phyloP scores from a whole-genome alignment of 441 rosid species.

The Corymbia calophylla region DNA sequence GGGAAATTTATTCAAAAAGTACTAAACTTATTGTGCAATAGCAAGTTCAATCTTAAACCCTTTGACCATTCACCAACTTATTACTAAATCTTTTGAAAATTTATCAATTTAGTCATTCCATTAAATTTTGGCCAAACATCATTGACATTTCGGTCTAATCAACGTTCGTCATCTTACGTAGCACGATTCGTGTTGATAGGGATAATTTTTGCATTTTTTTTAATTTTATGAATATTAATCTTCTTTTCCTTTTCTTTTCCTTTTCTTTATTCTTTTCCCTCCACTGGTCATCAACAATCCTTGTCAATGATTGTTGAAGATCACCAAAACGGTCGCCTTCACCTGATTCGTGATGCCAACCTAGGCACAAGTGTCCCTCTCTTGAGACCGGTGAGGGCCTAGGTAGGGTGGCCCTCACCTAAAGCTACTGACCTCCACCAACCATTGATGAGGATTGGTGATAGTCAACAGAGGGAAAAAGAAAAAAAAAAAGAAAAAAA shows the following conservation, averaged over 20 bases:
- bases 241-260: fast-evolving
- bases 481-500: too few relatives aligned
- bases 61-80: background rate
- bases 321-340: background rate
- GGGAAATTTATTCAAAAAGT: background rate
- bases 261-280: background rate
- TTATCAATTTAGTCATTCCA: background rate
- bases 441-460: background rate
- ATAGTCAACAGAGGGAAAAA: background rate
- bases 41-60: background rate
- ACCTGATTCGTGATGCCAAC: background rate
- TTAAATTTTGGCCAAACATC: background rate
- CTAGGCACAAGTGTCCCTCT: background rate
- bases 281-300: fast-evolving
- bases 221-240: background rate
- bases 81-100: fast-evolving
- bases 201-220: background rate
- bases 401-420: background rate
- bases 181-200: background rate
- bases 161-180: background rate
- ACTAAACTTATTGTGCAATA: background rate
- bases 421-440: fast-evolving
- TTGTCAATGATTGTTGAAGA: background rate
- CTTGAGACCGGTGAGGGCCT: fast-evolving
- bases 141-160: background rate